These are phyloP conservation scores for Aureobasidium sp. DNA, from an alignment of 2,329 filamentous ascomycete species.

Conservation along the genomic window DNA sequence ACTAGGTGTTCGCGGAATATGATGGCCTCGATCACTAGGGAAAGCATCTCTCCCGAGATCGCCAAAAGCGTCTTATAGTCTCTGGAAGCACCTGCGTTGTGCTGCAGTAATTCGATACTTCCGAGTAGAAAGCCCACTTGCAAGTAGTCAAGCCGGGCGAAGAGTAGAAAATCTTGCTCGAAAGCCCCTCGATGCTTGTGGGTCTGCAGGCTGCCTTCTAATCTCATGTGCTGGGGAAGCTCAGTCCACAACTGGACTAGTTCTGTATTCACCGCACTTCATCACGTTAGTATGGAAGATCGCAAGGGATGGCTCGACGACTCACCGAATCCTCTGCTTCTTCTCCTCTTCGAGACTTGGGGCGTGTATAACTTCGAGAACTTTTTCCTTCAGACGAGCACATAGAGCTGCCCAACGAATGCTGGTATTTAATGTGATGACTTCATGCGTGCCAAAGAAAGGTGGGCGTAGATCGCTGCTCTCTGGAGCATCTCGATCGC, in stretches of 20 bases:
- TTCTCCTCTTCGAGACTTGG: constrained; percentile 28
- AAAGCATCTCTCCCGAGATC: constrained; percentile 34
- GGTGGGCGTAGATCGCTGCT: too few species aligned
- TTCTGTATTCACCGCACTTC: too few species aligned
- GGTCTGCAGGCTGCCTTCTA: constrained; percentile 24
- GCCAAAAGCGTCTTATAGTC: constrained; percentile 30
- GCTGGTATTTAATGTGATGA: constrained; percentile 32
- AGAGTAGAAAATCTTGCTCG: constrained; percentile 37
- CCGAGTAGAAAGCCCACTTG: constrained; percentile 38
- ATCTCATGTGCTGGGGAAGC: constrained; percentile 31
- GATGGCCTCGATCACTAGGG: constrained; percentile 34
- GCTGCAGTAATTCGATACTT: constrained; percentile 29
- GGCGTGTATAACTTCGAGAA: constrained; percentile 37
- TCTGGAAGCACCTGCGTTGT: constrained; percentile 30
- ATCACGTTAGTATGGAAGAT: too few species aligned
- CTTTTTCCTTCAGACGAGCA: constrained; percentile 37
- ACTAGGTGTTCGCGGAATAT: constrained; percentile 34
- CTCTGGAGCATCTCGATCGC: too few species aligned
- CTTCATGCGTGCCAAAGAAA: constrained; percentile 5
- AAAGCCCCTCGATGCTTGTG: constrained; percentile 26
- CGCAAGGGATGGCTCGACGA: too few species aligned
- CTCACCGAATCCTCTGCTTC: too few species aligned
- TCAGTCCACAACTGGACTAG: too few species aligned
- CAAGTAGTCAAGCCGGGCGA: constrained; percentile 36
- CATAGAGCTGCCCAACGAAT: constrained; percentile 37